phyloP scores from a whole-genome alignment of 2,329 filamentous ascomycete species.

The Teratosphaeria pseudoeucalypti region DNA sequence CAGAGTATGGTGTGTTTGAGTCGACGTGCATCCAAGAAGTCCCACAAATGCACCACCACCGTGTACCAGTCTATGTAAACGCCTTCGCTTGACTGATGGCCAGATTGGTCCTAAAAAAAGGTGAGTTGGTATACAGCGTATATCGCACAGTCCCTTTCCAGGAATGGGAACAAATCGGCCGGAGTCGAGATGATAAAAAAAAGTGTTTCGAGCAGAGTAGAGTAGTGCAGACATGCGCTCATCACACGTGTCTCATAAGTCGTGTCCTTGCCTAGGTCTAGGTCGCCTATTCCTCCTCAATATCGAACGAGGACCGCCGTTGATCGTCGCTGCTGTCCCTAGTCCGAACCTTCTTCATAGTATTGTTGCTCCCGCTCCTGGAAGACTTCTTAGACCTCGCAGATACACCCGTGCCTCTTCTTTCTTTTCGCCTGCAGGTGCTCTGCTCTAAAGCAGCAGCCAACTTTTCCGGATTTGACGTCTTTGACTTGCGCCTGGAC shows the following conservation, averaged over 20 bases:
- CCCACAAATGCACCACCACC: not conserved
- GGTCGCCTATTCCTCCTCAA: constrained; percentile 1
- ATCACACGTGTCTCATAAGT: not conserved
- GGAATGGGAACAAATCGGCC: not conserved
- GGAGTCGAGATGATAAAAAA: not conserved
- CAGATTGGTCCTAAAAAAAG: not conserved
- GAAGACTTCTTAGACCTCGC: constrained; percentile 29
- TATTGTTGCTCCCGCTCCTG: constrained; percentile 40
- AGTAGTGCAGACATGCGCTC: not conserved
- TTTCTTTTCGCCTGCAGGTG: constrained; percentile 8
- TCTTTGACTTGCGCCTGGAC: constrained; percentile 22
- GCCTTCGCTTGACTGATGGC: not conserved
- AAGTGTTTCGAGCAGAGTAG: not conserved
- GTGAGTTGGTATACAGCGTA: not conserved
- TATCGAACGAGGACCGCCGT: not conserved
- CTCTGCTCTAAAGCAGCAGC: not conserved
- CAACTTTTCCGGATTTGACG: constrained; percentile 1
- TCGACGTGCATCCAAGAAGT: not conserved
- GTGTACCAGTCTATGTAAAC: not conserved
- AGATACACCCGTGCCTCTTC: constrained; percentile 22
- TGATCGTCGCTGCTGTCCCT: constrained; percentile 6
- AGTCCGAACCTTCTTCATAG: constrained; percentile 36
- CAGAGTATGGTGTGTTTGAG: not conserved
- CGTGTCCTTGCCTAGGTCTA: not conserved
- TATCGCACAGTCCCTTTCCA: not conserved